Evolutionary conservation across 2,329 filamentous ascomycete genomes (phyloP), one percentile per base, ranked within the genome.

Genomic region (Hortaea werneckii): DNA sequence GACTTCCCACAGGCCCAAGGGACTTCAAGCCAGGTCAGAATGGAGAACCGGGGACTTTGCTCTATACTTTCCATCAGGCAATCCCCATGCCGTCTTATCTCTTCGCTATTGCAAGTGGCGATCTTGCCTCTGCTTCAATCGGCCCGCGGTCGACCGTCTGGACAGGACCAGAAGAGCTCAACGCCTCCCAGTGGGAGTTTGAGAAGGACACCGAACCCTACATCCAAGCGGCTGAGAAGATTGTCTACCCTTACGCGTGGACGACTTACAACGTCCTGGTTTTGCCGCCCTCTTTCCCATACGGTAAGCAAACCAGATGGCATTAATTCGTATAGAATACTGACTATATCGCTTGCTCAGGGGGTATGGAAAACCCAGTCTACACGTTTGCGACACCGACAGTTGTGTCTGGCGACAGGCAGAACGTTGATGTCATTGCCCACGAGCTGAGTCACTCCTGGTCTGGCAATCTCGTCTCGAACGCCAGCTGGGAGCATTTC

Each of bases 381-480:
- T 95, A 85, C 68, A 96, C 92, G 0, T 96, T 94, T 64, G 90
- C 89, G 1, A 96, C 92, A 1, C 90, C 90, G 1, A 94, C 88
- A 32, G 84, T 96, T 56, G 88, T 98, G 60, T 92, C 85, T 47
- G 90, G 90, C 41, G 77, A 75, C 51, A 66, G 72, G 52, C 84
- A 95, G 61, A 96, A 96, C 56, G 80, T 96, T 13, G 90, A 96
- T 63, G 90, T 96, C 13, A 94, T 98, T 66, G 92, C 92, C 1
- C 92, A 95, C 64, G 89, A 86, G 58, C 68, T 83, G 39, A 70
- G 75, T 5, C 80, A 83, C 58, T 79, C 84, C 57, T 95, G 89
- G 88, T 92, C 85, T 50, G 90, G 89, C 27, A 95, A 95, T 57
- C 69, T 89, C 35, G 85, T 89, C 2, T 83, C 80, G 6, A 85